Base-by-base conservation (phyloP, 164 flowering plant genomes). In the Kingdonia uniflora region DNA sequence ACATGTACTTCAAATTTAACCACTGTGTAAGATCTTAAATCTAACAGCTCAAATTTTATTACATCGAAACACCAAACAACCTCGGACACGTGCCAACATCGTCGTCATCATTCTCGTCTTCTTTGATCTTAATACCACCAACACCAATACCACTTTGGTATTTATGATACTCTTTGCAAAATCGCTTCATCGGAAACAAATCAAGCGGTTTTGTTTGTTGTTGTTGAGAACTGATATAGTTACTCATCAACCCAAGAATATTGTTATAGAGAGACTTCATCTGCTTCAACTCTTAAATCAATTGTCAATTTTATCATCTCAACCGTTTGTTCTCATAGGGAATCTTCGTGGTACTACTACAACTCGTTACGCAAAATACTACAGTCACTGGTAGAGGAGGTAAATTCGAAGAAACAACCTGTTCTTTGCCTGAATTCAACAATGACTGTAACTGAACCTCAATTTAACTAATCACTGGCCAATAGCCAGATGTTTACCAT, bases 261-360 rank as follows among this genome's bases (percentile, higher is more conserved):
- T 73, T 81, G 61, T 69, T 78, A 62, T 88, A 87, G 11, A 87
- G 68, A 15, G 52, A 69, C 69, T 82, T 87, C 84, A 85, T 74
- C 37, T 79, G 81, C 42, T 62, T 44, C 42, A 90, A 49, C 59
- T 90, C 87, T 13, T 62, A 72, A 58, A 47, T 67, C 15, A 91
- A 76, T 50, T 74, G 69, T 38, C 56, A 20, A 63, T 91, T 90
- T 71, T 87, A 84, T 51, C 55, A 80, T 61, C 79, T 73, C 56
- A 91, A 52, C 41, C 82, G 60, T 56, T 87, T 85, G 74, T 91
- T 90, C 61, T 91, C 96, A 39, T 82, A 87, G 0, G 78, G 19
- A 10, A 90, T 66, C 63, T 85, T 84, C 5, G 71, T 65, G 5
- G 64, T 68, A 20, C 58, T 64, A 2, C 52, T 58, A 41, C 42